phyloP scores from a whole-genome alignment of 352 stramenopile genomes.

The Pythium aquatile region DNA sequence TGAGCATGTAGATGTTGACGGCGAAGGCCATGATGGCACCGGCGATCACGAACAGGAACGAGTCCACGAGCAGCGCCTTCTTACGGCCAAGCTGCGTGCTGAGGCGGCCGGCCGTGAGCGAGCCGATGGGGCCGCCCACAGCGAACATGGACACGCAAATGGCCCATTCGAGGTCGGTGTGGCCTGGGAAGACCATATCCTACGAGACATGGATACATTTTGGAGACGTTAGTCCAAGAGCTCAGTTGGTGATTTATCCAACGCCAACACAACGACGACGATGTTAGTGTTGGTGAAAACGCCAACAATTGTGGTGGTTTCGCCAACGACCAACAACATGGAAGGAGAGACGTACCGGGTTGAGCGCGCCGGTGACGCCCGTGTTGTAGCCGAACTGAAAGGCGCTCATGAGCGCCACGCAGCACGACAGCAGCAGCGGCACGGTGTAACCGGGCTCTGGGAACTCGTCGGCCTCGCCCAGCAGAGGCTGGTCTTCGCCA shows the following conservation, averaged over 20 bases:
- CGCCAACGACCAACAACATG: constrained; percentile 2
- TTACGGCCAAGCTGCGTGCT: constrained; percentile 40
- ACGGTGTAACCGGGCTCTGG: constrained; percentile 41
- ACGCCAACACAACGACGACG: constrained; percentile 3
- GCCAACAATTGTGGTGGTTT: constrained; percentile 13
- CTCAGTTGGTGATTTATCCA: constrained; percentile 5
- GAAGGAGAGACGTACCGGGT: constrained; percentile 26
- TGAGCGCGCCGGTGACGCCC: constrained; percentile 40
- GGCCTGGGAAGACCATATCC: constrained; percentile 40
- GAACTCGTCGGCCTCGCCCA: constrained; percentile 32
- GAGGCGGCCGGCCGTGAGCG: constrained; percentile 35
- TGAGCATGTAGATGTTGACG: constrained; percentile 48
- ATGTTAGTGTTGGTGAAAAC: background rate
- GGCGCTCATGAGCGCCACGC: constrained; percentile 38
- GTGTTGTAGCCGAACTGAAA: constrained; percentile 53
- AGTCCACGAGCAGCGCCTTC: constrained; percentile 42
- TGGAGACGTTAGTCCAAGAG: background rate
- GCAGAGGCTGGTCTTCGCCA: constrained; percentile 68
- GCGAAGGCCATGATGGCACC: constrained; percentile 43
- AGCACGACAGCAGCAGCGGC: constrained; percentile 42
- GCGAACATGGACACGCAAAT: constrained; percentile 46
- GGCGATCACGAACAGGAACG: constrained; percentile 43
- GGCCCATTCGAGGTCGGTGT: constrained; percentile 39
- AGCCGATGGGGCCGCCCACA: constrained; percentile 40
- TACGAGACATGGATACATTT: constrained; percentile 26